phyloP scores from a whole-genome alignment of 306 rosid species.

The Boehmeria nivea region DNA sequence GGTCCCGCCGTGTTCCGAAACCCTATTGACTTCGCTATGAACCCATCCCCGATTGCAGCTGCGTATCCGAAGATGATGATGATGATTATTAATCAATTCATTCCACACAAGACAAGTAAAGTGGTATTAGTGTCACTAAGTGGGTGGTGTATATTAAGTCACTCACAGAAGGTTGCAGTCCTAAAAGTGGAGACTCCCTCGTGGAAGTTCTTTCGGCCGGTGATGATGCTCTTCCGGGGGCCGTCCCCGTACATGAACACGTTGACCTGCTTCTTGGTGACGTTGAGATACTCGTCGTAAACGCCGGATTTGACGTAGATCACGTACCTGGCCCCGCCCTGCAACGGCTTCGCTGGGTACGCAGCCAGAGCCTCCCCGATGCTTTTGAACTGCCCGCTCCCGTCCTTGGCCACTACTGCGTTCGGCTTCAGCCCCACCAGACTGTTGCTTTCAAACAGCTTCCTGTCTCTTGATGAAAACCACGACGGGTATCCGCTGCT shows the following conservation, averaged over 20 bases:
- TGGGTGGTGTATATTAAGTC: too few species aligned
- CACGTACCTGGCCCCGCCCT: slow-evolving; percentile 17
- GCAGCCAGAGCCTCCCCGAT: slow-evolving; percentile 23
- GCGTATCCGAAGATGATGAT: slow-evolving; percentile 30
- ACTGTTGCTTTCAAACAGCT: not conserved
- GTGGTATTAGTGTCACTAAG: too few species aligned
- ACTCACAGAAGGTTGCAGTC: slow-evolving; percentile 29
- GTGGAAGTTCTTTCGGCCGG: slow-evolving; percentile 16
- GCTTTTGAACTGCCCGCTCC: slow-evolving; percentile 23
- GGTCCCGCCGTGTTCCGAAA: too few species aligned
- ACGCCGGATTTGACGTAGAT: slow-evolving; percentile 26
- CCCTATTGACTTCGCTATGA: too few species aligned
- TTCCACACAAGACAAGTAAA: too few species aligned
- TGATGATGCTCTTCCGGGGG: slow-evolving; percentile 16
- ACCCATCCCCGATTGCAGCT: too few species aligned
- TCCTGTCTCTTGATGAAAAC: slow-evolving; percentile 14
- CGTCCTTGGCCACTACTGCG: slow-evolving; percentile 26
- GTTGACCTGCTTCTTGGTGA: slow-evolving; percentile 11
- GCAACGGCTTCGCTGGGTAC: slow-evolving; percentile 8
- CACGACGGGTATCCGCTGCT: slow-evolving; percentile 8
- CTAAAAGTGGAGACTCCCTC: slow-evolving; percentile 20
- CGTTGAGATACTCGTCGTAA: slow-evolving; percentile 12
- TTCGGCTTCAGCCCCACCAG: slow-evolving; percentile 9
- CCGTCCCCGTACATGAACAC: too few species aligned
- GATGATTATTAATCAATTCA: too few species aligned